Evolutionary conservation across 2,329 filamentous ascomycete genomes (phyloP), one percentile per base, ranked within the genome.

Genomic region (Emericellopsis cladophorae): DNA sequence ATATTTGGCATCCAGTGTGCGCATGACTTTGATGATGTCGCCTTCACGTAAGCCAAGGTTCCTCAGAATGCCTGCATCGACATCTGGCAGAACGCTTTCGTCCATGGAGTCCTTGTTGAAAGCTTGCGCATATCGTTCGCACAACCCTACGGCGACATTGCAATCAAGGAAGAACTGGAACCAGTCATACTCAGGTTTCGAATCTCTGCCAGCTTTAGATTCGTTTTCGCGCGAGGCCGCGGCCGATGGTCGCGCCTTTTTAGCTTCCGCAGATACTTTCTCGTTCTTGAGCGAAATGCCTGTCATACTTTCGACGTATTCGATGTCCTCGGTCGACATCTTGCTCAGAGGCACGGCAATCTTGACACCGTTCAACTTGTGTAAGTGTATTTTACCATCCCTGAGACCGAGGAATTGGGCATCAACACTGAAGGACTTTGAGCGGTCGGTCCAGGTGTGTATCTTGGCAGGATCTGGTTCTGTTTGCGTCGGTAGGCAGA

Each of bases 321-420:
- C 90, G 32, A 98, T 70, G 61, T 98, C 92, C 54, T 90, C 84
- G 34, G 88, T 72, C 1, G 90, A 93, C 92, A 98, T 98, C 59
- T 98, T 98, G 32, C 79, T 70, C 23, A 96, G 78, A 3, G 92
- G 92, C 4, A 98, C 92, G 8, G 92, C 92, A 60, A 98, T 98
- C 62, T 96, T 96, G 52, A 98, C 88, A 31, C 92, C 92, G 56
- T 98, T 98, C 63, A 87, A 74, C 66, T 98, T 98, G 68, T 98
- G 92, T 18, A 98, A 70, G 61, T 98, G 93, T 49, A 98, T 93
- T 62, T 96, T 96, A 47, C 89, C 87, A 56, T 96, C 92, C 58
- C 87, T 87, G 40, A 96, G 73, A 23, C 88, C 90, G 40, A 98
- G 77, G 55, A 96, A 98, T 57, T 98, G 87, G 14, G 92, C 92